Base-by-base conservation (phyloP, 345 rosid genomes). In the Iberis pinnata region DNA sequence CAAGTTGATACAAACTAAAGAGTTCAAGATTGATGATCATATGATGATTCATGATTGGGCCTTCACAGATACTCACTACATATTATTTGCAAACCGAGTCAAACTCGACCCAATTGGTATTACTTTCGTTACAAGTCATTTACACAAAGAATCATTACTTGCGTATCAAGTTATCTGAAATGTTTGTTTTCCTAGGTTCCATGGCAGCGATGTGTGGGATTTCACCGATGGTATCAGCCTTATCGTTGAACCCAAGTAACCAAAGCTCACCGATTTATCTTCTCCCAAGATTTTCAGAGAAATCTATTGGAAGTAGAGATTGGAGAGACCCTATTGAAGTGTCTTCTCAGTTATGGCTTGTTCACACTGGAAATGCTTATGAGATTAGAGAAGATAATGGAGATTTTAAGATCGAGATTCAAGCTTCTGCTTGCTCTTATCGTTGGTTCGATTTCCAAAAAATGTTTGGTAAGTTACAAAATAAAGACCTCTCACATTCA, bases 21-120 rank as follows among this genome's bases (percentile, higher is more conserved):
- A 80, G 26, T 87, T 82, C 68, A 53, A 49, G 49, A 75, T 90
- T 38, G 69, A 87, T 0, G 95, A 87, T 62, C 98, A 86, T 57
- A 50, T 84, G 67, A 86, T 90, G 96, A 80, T 86, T 51, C 98
- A 90, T 44, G 98, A 90, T 12, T 90, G 96, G 98, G 98, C 98
- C 6, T 79, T 86, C 59, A 90, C 92, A 0, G 92, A 86, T 18
- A 70, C 80, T 33, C 78, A 84, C 43, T 90, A 90, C 56, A 71
- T 90, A 53, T 46, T 87, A 16, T 90, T 82, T 25, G 92, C 80
- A 27, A 90, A 90, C 29, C 76, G 96, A 20, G 80, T 87, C 56
- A 86, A 80, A 71, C 80, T 86, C 15, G 78, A 90, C 51, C 50
- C 78, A 42, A 29, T 75, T 5, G 96, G 98, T 82, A 77, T 16